A percentile compares a stretch with the other conserved stretches of the same genome.
These are phyloP conservation scores for Aspergillus caelatus DNA, from an alignment of 2,329 filamentous ascomycete genomes.

Conservation along the genomic window DNA sequence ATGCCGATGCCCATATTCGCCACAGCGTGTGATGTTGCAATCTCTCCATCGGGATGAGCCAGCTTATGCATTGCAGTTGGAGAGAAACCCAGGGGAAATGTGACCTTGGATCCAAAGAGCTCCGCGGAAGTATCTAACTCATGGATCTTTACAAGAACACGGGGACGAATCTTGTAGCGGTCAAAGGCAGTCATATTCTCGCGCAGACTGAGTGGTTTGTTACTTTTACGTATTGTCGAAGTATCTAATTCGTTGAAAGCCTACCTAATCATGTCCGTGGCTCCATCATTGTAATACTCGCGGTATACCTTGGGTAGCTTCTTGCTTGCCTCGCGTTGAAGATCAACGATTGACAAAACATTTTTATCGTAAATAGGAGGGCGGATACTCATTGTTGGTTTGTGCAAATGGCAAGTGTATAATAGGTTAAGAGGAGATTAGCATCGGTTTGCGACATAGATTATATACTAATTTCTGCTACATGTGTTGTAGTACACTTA, in stretches of 20 bases:
- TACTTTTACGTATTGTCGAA: neutral
- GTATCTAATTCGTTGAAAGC: neutral
- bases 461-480: too few species aligned
- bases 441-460: too few species aligned
- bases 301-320: too few species aligned
- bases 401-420: too few species aligned
- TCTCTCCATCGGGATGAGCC: constrained; percentile 55
- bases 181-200: constrained; percentile 56
- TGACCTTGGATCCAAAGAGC: constrained; percentile 43
- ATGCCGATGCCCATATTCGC: constrained; percentile 45
- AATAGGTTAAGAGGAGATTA: too few species aligned
- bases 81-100: constrained; percentile 52
- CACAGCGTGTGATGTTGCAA: constrained; percentile 52
- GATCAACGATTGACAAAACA: too few species aligned
- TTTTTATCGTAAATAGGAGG: too few species aligned
- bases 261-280: too few species aligned
- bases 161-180: constrained; percentile 50
- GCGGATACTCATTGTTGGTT: too few species aligned
- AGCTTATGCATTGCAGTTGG: constrained; percentile 53
- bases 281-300: too few species aligned
- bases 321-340: too few species aligned
- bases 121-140: constrained; percentile 45
- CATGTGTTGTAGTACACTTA: too few species aligned
- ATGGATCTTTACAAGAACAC: constrained; percentile 43
- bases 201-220: constrained; percentile 31